Conservation (phyloP, 192 early-diverging fungal species). For the Coemansia sp. region DNA sequence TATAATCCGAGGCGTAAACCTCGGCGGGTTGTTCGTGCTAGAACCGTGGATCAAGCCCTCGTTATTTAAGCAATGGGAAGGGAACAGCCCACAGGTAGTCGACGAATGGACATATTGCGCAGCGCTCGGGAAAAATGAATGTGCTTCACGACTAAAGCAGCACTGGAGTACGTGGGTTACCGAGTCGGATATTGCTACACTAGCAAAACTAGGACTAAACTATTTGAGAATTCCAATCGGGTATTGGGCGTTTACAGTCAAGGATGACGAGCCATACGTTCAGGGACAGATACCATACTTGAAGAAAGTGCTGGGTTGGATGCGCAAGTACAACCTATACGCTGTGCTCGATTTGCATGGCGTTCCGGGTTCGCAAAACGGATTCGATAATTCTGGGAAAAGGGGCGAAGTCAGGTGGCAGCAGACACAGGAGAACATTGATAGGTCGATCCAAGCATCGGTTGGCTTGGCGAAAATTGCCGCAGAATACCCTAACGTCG, state of each 20-base stretch:
- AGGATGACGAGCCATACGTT: slow-evolving; percentile 59
- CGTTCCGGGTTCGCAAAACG: slow-evolving; percentile 66
- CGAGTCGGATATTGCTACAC: slow-evolving; percentile 54
- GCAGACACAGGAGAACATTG: slow-evolving; percentile 51
- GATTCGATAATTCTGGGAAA: slow-evolving; percentile 62
- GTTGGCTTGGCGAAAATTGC: slow-evolving; percentile 55
- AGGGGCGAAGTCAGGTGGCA: slow-evolving; percentile 57
- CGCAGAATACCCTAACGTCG: slow-evolving; percentile 36
- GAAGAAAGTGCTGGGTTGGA: slow-evolving; percentile 44
- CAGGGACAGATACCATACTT: slow-evolving; percentile 50
- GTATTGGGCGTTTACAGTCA: slow-evolving; percentile 62
- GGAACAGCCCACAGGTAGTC: slow-evolving; percentile 33
- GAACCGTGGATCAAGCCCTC: slow-evolving; percentile 64
- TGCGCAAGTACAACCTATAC: slow-evolving; percentile 55
- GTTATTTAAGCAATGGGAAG: slow-evolving; percentile 53
- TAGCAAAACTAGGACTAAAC: slow-evolving; percentile 56
- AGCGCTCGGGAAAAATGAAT: slow-evolving; percentile 51
- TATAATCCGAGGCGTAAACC: slow-evolving; percentile 60
- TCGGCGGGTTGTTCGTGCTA: slow-evolving; percentile 63
- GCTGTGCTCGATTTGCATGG: slow-evolving; percentile 65
- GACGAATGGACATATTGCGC: slow-evolving; percentile 65
- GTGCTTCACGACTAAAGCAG: slow-evolving; percentile 21
- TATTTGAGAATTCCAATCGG: slow-evolving; percentile 65
- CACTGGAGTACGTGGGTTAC: slow-evolving; percentile 65
- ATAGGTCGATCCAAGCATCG: slow-evolving; percentile 59